A percentile compares a stretch with the other conserved stretches of the same genome.
These are phyloP conservation scores for Pisolithus marmoratus DNA, from an alignment of 768 basidiomycete genomes.

Conservation along the genomic window DNA sequence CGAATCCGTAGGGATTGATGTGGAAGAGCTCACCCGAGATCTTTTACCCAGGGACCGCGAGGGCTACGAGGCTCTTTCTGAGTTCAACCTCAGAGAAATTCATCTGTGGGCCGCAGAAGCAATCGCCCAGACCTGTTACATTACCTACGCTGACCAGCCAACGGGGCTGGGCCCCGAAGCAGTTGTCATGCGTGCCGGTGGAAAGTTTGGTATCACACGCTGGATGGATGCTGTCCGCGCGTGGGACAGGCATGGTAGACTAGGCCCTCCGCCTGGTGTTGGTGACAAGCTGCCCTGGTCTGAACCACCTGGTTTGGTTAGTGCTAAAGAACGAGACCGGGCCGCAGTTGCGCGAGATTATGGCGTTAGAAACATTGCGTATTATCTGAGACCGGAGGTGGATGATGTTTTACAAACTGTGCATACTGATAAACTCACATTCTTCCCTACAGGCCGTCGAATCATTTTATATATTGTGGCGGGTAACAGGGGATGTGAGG, in stretches of 20 bases:
- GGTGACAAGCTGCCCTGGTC: constrained; percentile 30
- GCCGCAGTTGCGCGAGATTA: constrained; percentile 48
- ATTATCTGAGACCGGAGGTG: constrained; percentile 70
- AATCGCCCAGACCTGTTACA: constrained; percentile 64
- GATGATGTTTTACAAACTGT: constrained; percentile 8
- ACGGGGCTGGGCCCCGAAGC: constrained; percentile 65
- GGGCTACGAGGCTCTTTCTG: constrained; percentile 35
- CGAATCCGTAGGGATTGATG: constrained; percentile 40
- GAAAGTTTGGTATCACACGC: constrained; percentile 15
- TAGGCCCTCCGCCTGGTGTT: constrained; percentile 50
- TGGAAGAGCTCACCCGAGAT: constrained; percentile 30
- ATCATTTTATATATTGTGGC: constrained; percentile 67
- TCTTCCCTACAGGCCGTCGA: constrained; percentile 52
- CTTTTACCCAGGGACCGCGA: constrained; percentile 14
- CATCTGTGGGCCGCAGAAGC: constrained; percentile 77
- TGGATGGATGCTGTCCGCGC: constrained; percentile 33
- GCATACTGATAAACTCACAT: not conserved
- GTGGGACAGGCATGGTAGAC: constrained; percentile 44
- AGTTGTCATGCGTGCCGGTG: constrained; percentile 32
- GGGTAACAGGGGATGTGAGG: constrained; percentile 55
- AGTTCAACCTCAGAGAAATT: constrained; percentile 52
- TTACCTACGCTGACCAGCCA: constrained; percentile 66
- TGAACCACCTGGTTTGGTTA: constrained; percentile 17
- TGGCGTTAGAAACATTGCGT: constrained; percentile 35
- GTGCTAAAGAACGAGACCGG: constrained; percentile 13